phyloP scores from a whole-genome alignment of 345 rosid genomes.

The Hirschfeldia incana region DNA sequence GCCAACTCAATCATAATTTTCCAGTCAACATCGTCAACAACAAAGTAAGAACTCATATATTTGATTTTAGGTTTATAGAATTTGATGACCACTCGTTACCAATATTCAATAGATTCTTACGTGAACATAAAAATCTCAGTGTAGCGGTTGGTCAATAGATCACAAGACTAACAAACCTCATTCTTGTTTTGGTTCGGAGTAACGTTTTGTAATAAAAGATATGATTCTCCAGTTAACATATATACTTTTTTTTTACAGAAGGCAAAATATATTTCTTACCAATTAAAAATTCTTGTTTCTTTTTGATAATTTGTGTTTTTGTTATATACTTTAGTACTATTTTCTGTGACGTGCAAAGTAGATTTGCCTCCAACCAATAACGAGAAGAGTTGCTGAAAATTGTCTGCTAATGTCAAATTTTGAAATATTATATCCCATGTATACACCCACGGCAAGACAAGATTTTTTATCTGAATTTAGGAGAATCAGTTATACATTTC shows the following conservation, averaged over 20 bases:
- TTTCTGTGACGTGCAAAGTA: not conserved
- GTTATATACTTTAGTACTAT: not conserved
- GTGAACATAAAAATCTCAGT: not conserved
- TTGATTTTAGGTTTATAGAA: slow-evolving; percentile 21
- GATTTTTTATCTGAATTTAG: not conserved
- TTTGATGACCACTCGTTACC: slow-evolving; percentile 18
- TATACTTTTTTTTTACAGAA: not conserved
- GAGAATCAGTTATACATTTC: not conserved
- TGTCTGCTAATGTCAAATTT: not conserved
- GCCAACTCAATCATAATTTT: slow-evolving; percentile 27
- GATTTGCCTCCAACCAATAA: slow-evolving; percentile 13
- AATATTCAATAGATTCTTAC: not conserved
- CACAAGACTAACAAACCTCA: not conserved
- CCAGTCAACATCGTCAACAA: slow-evolving; percentile 14
- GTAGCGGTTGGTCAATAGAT: slow-evolving; percentile 7
- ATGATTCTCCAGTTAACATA: not conserved
- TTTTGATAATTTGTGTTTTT: not conserved
- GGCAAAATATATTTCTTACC: not conserved
- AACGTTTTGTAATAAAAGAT: not conserved
- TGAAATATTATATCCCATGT: not conserved
- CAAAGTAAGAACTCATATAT: slow-evolving; percentile 14
- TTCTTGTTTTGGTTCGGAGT: too few relatives aligned
- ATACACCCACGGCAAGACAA: not conserved
- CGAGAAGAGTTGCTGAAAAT: not conserved
- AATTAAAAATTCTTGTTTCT: not conserved